Evolutionary conservation across 1,284 basidiomycete genomes (phyloP).

Genomic region (Trametes hirsuta): DNA sequence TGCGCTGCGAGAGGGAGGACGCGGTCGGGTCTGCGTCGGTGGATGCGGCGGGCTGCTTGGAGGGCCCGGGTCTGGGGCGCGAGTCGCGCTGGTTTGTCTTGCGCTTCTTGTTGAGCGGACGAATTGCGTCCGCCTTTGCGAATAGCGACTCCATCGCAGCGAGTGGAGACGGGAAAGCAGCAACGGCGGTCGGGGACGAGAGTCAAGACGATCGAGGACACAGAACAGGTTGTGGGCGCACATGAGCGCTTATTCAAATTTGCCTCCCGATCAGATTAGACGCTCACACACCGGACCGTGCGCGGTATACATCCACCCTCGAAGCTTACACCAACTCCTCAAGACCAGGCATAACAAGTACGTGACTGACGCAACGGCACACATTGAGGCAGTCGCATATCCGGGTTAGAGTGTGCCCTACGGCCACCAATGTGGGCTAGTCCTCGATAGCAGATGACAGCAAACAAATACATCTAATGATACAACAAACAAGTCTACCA

Average conservation of each 20-base stretch:
- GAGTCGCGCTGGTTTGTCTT: constrained; percentile 41
- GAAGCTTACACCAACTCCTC: not conserved
- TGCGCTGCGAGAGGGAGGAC: constrained; percentile 59
- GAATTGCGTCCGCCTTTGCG: constrained; percentile 67
- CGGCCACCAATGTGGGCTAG: too few species aligned
- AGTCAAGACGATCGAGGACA: not conserved
- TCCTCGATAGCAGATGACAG: constrained; percentile 14
- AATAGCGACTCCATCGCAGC: constrained; percentile 69
- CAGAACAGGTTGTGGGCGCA: not conserved
- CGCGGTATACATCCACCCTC: not conserved
- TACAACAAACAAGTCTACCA: constrained; percentile 25
- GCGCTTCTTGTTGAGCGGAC: constrained; percentile 50
- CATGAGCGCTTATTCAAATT: constrained; percentile 13
- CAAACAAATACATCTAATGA: constrained; percentile 23
- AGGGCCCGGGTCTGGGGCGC: constrained; percentile 19
- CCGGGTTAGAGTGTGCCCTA: too few species aligned
- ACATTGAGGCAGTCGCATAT: not conserved
- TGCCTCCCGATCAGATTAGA: not conserved
- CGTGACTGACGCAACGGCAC: not conserved
- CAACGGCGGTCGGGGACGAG: not conserved
- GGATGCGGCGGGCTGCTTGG: constrained; percentile 25
- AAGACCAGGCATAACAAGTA: not conserved
- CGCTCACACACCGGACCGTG: not conserved
- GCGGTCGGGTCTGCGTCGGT: constrained; percentile 52
- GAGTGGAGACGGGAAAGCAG: not conserved